Conservation (phyloP, 768 basidiomycete species). For the Dacryopinax primogenitus region DNA sequence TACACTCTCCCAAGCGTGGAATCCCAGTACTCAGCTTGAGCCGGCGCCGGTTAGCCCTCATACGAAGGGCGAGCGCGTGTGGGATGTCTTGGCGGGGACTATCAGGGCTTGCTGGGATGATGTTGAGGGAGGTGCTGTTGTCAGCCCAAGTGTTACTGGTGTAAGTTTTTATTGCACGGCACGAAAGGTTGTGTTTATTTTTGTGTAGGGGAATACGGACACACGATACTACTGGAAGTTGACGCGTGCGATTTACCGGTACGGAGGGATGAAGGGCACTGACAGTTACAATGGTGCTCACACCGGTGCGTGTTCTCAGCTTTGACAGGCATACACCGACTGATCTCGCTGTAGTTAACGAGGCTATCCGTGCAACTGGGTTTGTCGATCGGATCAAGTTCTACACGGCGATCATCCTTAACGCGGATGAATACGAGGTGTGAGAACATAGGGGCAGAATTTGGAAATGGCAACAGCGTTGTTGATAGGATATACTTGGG, state of each 20-base stretch:
- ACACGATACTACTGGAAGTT: constrained; percentile 47
- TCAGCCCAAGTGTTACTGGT: background rate
- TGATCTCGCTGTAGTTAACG: background rate
- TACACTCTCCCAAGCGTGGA: constrained; percentile 38
- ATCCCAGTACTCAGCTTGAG: constrained; percentile 35
- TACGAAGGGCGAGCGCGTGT: constrained; percentile 27
- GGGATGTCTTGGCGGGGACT: constrained; percentile 44
- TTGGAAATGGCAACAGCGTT: background rate
- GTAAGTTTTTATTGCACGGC: background rate
- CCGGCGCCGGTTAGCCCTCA: constrained; percentile 51
- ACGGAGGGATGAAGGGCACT: constrained; percentile 20
- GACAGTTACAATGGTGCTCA: constrained; percentile 3
- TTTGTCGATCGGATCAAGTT: constrained; percentile 35
- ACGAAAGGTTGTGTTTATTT: background rate
- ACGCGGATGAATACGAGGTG: constrained; percentile 30
- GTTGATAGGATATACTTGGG: background rate
- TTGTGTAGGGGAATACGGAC: constrained; percentile 23
- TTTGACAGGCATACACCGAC: background rate
- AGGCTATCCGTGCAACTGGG: constrained; percentile 27
- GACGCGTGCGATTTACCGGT: constrained; percentile 55
- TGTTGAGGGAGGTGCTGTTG: background rate
- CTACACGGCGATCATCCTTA: constrained; percentile 35
- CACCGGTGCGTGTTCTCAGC: background rate
- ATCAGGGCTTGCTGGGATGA: constrained; percentile 36
- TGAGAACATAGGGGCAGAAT: background rate